Conservation (phyloP, 768 basidiomycete species). For the Suillus cothurnatus region DNA sequence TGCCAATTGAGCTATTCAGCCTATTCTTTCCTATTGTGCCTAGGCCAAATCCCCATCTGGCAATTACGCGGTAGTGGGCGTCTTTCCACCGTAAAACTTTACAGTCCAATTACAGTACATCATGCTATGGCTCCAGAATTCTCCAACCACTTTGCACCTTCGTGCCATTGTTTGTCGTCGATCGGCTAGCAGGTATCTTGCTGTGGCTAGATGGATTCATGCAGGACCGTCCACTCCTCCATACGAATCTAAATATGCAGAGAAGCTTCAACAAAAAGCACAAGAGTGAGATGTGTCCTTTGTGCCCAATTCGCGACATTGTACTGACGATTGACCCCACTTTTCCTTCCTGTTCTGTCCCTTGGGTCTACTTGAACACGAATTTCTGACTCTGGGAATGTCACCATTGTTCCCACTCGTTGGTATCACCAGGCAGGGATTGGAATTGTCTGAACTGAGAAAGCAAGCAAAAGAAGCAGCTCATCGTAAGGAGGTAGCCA, state of each 20-base stretch:
- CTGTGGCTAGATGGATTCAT: slow-evolving; percentile 19
- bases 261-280: slow-evolving; percentile 66
- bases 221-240: slow-evolving; percentile 7
- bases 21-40: slow-evolving; percentile 13
- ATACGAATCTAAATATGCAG: slow-evolving; percentile 60
- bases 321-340: slow-evolving; percentile 21
- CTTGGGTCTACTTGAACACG: slow-evolving; percentile 4
- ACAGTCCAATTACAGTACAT: background rate
- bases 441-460: slow-evolving; percentile 41
- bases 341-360: slow-evolving; percentile 16
- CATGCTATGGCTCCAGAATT: slow-evolving; percentile 1
- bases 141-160: background rate
- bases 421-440: slow-evolving; percentile 40
- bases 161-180: background rate
- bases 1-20: too few relatives aligned
- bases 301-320: slow-evolving; percentile 12
- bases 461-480: slow-evolving; percentile 28
- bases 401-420: background rate
- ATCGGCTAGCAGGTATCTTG: slow-evolving; percentile 7
- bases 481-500: slow-evolving; percentile 33
- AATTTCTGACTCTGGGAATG: slow-evolving; percentile 12
- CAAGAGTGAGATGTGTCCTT: slow-evolving; percentile 53
- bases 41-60: slow-evolving; percentile 11
- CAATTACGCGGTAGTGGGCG: background rate
- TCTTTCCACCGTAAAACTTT: background rate